A percentile compares a stretch with the other conserved stretches of the same genome.
phyloP scores from a whole-genome alignment of 495 filamentous ascomycete genomes.

The Xylaria telfairii region DNA sequence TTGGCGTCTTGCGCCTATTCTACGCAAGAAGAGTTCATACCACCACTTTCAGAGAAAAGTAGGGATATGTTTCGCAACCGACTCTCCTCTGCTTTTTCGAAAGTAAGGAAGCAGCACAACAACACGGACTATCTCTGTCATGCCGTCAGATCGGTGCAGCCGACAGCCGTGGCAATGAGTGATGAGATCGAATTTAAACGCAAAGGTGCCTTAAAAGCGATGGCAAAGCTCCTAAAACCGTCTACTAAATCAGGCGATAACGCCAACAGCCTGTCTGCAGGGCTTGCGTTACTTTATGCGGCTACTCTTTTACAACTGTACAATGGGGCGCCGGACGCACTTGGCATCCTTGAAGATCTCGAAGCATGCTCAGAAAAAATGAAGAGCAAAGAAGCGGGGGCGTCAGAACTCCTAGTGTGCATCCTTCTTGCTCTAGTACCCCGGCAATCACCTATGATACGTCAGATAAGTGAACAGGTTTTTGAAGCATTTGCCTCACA shows the following conservation, averaged over 20 bases:
- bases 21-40: constrained; percentile 46
- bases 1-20: constrained; percentile 58
- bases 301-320: constrained; percentile 87
- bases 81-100: constrained; percentile 67
- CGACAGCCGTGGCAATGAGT: constrained; percentile 65
- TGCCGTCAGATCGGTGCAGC: constrained; percentile 53
- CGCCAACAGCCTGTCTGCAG: constrained; percentile 54
- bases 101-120: constrained; percentile 68
- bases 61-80: constrained; percentile 72
- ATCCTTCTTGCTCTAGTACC: constrained; percentile 86
- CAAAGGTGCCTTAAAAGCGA: constrained; percentile 65
- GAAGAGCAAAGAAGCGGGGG: constrained; percentile 63
- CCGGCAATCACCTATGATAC: constrained; percentile 81
- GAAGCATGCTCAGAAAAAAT: constrained; percentile 72
- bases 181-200: constrained; percentile 65
- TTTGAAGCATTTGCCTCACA: constrained; percentile 78
- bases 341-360: constrained; percentile 75
- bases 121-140: constrained; percentile 58
- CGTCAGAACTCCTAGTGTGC: constrained; percentile 80
- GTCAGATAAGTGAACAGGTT: constrained; percentile 84
- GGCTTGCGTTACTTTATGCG: constrained; percentile 83
- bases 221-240: constrained; percentile 72
- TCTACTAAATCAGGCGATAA: constrained; percentile 48
- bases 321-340: constrained; percentile 82
- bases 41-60: constrained; percentile 61